Base-by-base conservation (phyloP, 352 stramenopile species). In the Phytophthora pluvialis region DNA sequence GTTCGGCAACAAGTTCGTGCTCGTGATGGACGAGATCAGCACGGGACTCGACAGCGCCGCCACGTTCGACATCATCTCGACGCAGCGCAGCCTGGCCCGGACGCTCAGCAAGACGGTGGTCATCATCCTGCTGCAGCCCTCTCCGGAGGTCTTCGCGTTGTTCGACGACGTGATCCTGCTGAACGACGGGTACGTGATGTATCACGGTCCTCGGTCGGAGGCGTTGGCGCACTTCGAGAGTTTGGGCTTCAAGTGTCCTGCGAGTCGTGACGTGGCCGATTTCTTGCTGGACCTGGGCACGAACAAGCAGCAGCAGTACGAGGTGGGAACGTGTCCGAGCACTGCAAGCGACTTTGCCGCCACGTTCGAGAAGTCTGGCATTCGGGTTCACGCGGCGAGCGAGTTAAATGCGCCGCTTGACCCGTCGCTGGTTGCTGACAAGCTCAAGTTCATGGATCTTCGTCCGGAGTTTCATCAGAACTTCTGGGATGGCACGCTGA, bases 91-190 rank as follows among this genome's bases (percentile, higher is more conserved):
- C 45, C 33, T 83, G 36, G 74, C 79, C 6, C 59, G 71, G 31
- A 57, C 35, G 2, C 46, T 90, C 4, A 36, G 51, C 6, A 69
- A 76, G 35, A 85, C 80, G 6, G 51, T 73, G 5, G 73, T 86
- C n/a, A 81, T 97, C 11, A 85, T 87, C 4, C 64, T 98, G 29
- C 68, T 97, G 8, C 79, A 98, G 74, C 73, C 73, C 5, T 84
- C 93, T n/a, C 78, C 74, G 0, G 76, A 86, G 15, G 74, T 88
- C 4, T 73, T 84, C 5, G 40, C 39, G 13, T 64, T 97, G 12
- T 98, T 98, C 70, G 94, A 98, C 73, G 84, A 98, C 33, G 59
- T 98, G 12, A 86, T 97, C 12, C 31, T 98, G 21, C 56, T 98
- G 32, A 86, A 90, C 70, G 73, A 94, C 49, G 93, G 94, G 26